Base-by-base conservation (phyloP, 768 basidiomycete genomes). In the Mycena kentingensis region DNA sequence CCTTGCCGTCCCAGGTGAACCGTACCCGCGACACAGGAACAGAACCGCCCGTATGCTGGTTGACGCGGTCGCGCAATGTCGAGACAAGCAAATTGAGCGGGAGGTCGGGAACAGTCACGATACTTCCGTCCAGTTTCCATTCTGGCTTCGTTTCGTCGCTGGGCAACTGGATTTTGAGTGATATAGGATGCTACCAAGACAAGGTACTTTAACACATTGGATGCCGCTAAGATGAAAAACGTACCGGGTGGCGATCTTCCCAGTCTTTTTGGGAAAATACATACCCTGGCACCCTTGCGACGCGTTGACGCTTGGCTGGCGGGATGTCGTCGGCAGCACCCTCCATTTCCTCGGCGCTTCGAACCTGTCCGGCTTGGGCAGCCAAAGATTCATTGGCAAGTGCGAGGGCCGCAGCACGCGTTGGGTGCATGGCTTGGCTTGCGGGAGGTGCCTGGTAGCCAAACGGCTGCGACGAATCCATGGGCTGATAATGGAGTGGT, bases 211-310 rank as follows among this genome's bases (percentile, higher is more conserved):
- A 48, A 32, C 29, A n/a, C n/a, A 50, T 0, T 43, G 41, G 18
- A 27, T 50, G 28, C 41, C 2, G 19, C 18, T 57, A 42, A 25
- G 27, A n/a, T 6, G 31, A 26, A 48, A 16, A 19, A 72, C 80
- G 70, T 50, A 87, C 85, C 27, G 93, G 90, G 67, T 98, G 93
- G 82, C 93, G 85, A 41, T 77, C 77, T 60, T 93, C 83, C 94
- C 94, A 98, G 67, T 95, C 91, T 47, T 82, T 78, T 63, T 93
- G 94, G 6, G 92, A 80, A 69, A 95, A 97, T 50, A 88, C 70
- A 48, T 84, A 83, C 0, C 93, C 93, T 2, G 91, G 89, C 31
- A 93, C 71, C 69, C 93, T 95, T 24, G 88, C 87, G 13, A 96
- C 83, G 50, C 84, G 84, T 62, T 92, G 90, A 47, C 93, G 79